Evolutionary conservation across 2,329 filamentous ascomycete species (phyloP).

Genomic region (Seiridium unicorne): DNA sequence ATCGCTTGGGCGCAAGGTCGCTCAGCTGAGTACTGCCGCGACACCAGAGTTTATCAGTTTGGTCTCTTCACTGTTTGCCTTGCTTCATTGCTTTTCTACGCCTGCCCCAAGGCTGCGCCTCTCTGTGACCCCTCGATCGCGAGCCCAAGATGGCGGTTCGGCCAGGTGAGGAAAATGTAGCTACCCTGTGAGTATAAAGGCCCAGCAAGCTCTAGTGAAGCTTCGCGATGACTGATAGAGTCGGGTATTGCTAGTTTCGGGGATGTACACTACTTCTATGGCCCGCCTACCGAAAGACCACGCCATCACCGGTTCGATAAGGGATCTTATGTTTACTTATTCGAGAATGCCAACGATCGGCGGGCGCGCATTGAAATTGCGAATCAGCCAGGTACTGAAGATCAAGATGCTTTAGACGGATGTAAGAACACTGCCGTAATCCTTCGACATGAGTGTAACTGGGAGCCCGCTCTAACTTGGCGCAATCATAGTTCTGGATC

Average conservation of each 20-base stretch:
- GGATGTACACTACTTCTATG: constrained; percentile 78
- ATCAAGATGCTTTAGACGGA: constrained; percentile 79
- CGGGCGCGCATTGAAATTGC: constrained; percentile 73
- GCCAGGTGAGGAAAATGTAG: constrained; percentile 46
- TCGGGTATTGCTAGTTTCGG: constrained; percentile 56
- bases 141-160: constrained; percentile 37
- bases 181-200: constrained; percentile 38
- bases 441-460: background rate
- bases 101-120: no score
- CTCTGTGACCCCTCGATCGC: background rate
- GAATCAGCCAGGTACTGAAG: constrained; percentile 69
- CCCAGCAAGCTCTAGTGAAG: background rate
- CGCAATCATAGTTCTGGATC: constrained; percentile 57
- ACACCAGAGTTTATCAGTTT: background rate
- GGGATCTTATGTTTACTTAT: constrained; percentile 77
- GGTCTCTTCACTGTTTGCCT: background rate
- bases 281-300: constrained; percentile 62
- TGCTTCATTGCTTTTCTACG: background rate
- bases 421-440: constrained; percentile 47
- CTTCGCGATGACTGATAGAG: constrained; percentile 20
- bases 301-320: constrained; percentile 81
- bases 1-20: background rate
- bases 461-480: background rate
- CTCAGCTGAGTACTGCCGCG: background rate
- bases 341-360: constrained; percentile 67